Evolutionary conservation across 208 protist species (phyloP), one percentile per base, ranked within the genome.

Genomic region (Acanthamoeba comandoni): DNA sequence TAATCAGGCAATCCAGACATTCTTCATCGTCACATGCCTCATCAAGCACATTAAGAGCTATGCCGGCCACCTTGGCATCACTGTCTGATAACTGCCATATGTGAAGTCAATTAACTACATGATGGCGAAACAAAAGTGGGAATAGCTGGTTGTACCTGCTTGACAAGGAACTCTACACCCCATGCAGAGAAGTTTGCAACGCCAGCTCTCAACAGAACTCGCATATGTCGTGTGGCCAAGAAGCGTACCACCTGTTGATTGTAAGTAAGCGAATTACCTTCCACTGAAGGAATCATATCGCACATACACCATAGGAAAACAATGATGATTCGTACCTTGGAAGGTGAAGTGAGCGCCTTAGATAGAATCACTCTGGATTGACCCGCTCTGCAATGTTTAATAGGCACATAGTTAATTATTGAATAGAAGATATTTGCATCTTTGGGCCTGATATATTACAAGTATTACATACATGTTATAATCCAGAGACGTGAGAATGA

Each of bases 181-280:
- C 94, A 95, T 13, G 35, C 39, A 39, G 35, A 79, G 49, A 95
- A 95, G 90, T 95, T 91, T 43, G 91, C 73, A 12, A 94, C 91
- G 85, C 91, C 91, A n/a, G 88, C 77, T 19, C 93, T 31, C 0
- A 95, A 60, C 0, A 95, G 49, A 12, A 94, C 84, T 15, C 91
- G 92, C 80, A 94, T 79, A 57, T 94, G 90, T 2, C 67, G 60
- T 2, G 90, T 92, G 22, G 92, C 92, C 19, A 82, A 29, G 51
- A 91, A 82, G n/a, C 92, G 80, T 11, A 92, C 71, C 64, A 65
- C 57, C 9, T 13, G n/a, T n/a, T n/a, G n/a, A n/a, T n/a, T n/a
- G n/a, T n/a, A n/a, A n/a, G n/a, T n/a, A n/a, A n/a, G n/a, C n/a
- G n/a, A n/a, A n/a, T n/a, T n/a, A n/a, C n/a, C n/a, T n/a, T n/a